These are phyloP conservation scores for Chenopodium quinoa DNA, from an alignment of 148 eudicot species.

Conservation along the genomic window DNA sequence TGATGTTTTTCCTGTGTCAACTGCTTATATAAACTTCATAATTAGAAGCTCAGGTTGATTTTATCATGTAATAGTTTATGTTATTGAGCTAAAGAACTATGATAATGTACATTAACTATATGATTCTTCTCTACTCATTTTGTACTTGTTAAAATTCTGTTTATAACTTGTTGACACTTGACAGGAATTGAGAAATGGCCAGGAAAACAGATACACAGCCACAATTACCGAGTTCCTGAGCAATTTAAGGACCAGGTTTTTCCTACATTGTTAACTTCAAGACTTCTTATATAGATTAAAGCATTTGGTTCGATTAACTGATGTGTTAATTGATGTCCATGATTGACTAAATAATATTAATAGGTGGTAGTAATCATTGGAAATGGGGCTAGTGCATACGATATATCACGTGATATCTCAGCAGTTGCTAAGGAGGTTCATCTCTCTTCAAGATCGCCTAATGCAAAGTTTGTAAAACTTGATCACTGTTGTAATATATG, in stretches of 20 bases:
- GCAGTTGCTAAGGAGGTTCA: conserved; percentile 62
- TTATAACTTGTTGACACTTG: conserved; percentile 13
- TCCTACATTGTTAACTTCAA: neutral
- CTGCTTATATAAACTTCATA: no score
- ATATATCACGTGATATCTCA: conserved; percentile 52
- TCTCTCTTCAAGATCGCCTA: conserved; percentile 57
- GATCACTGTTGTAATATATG: conserved; percentile 38
- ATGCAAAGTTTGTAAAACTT: conserved; percentile 30
- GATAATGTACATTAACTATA: no score
- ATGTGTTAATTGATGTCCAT: neutral
- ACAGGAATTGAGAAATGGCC: conserved; percentile 63
- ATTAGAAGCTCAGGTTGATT: no score
- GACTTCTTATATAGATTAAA: neutral
- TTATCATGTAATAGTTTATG: no score
- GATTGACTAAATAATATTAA: neutral
- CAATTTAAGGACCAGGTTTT: conserved; percentile 51
- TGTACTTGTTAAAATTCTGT: neutral
- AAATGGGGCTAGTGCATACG: conserved; percentile 49
- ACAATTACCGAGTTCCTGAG: conserved; percentile 59
- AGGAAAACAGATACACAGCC: conserved; percentile 68
- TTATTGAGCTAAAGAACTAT: no score
- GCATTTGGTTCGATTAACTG: neutral
- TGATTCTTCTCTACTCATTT: no score
- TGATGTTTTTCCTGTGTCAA: no score
- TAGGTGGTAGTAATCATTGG: conserved; percentile 67